Conservation (phyloP, 306 rosid species). For the Cucumis sativus region DNA sequence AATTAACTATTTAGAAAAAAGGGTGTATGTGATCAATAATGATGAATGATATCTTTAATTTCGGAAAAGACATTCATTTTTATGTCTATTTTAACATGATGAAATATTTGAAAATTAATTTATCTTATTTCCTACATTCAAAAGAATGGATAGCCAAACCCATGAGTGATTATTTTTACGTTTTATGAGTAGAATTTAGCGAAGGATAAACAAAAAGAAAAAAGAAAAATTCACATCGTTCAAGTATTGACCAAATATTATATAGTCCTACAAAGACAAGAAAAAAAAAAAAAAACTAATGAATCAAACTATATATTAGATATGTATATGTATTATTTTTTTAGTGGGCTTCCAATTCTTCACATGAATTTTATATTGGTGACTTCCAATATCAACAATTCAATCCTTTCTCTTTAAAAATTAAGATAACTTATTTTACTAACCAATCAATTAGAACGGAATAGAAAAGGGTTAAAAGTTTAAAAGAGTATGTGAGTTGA, state of each 20-base stretch:
- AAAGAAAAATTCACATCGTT: background rate
- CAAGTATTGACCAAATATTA: background rate
- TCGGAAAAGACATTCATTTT: background rate
- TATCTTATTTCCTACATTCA: background rate
- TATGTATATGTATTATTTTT: background rate
- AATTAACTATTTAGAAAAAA: background rate
- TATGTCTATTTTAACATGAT: background rate
- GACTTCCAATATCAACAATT: background rate
- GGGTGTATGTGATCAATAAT: background rate
- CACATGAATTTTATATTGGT: background rate
- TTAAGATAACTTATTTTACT: too few relatives aligned
- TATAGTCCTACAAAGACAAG: background rate
- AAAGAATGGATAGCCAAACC: background rate
- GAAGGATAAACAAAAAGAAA: background rate
- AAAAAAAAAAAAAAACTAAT: background rate
- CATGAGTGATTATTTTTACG: background rate
- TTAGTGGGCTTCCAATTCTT: background rate
- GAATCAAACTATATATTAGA: background rate
- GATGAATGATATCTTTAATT: background rate
- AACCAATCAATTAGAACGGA: too few relatives aligned
- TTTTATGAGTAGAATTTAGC: background rate
- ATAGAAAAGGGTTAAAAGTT: too few relatives aligned
- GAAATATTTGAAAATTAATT: background rate
- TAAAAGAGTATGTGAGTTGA: too few relatives aligned
- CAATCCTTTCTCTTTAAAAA: too few relatives aligned